Percentiles rank a stretch among this genome's conserved stretches.
Evolutionary conservation across 2,329 filamentous ascomycete genomes (phyloP).

Genomic region (Fusarium annulatum): DNA sequence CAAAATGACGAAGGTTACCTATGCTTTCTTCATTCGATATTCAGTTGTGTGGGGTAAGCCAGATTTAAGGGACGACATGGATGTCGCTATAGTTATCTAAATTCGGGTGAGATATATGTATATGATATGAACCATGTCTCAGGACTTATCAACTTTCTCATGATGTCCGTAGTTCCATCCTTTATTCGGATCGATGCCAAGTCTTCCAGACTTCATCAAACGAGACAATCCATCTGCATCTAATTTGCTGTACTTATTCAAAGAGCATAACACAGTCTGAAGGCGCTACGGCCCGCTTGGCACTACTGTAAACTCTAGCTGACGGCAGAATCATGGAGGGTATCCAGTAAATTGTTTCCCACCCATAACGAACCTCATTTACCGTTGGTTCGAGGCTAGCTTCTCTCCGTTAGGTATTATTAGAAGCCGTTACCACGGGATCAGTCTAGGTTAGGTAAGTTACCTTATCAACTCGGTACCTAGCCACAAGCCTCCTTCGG

Average conservation of each 20-base stretch:
- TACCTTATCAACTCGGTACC: background rate
- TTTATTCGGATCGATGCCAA: background rate
- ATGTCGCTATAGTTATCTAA: background rate
- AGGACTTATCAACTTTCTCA: background rate
- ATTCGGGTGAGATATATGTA: background rate
- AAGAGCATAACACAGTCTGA: slow-evolving; percentile 2
- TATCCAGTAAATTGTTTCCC: slow-evolving; percentile 1
- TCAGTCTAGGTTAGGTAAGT: background rate
- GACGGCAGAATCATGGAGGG: slow-evolving; percentile 7
- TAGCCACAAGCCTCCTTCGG: background rate
- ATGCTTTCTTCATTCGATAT: slow-evolving; percentile 6
- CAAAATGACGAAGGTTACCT: slow-evolving; percentile 25
- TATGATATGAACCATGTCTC: background rate
- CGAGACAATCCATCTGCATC: slow-evolving; percentile 1
- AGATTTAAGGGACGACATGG: background rate
- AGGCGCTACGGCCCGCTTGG: slow-evolving; percentile 29
- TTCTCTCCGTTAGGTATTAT: background rate
- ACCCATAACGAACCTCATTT: background rate
- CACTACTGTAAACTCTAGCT: slow-evolving; percentile 30
- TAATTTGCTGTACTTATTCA: background rate
- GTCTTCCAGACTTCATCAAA: slow-evolving; percentile 4
- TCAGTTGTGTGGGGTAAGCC: slow-evolving; percentile 17
- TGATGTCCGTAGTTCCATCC: background rate
- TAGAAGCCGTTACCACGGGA: background rate
- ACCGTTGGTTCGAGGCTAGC: slow-evolving; percentile 1